Evolutionary conservation across 495 filamentous ascomycete genomes (phyloP), one percentile per base, ranked within the genome.

Genomic region (Aspergillus wentii): DNA sequence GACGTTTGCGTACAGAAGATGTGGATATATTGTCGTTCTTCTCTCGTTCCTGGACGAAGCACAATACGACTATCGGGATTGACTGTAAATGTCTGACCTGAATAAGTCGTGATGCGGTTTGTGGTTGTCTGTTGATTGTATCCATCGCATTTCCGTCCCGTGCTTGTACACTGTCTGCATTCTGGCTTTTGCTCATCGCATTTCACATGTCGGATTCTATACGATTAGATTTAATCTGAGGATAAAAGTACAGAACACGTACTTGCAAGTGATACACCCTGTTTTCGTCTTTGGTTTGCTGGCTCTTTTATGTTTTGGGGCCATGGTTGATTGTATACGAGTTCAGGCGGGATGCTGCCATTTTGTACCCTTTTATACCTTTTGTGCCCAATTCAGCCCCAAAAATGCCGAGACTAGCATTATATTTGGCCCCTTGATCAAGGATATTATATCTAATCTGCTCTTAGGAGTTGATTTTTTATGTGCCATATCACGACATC

Each of bases 141-240:
- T 13, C 44, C 49, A 14, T 54, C 50, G 29, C 50, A 54, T 15
- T 35, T 47, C 3, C 43, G 34, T 0, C 46, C 46, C 0, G 50
- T 40, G 3, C 19, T 19, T 18, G 39, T 13, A 28, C 50, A 82
- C 26, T 73, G 71, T n/a, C 52, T 52, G 43, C 77, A 82, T 11
- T 57, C 48, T 6, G 79, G 78, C 35, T 74, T 75, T 40, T 50
- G 57, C 52, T 82, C 79, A 58, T 75, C 79, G 61, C 79, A 82
- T 58, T 82, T 82, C 22, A 82, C 74, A 43, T 76, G 69, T 40
- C 79, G 68, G 40, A 67, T 68, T 46, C 78, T 80, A 22, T 33
- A 15, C 8, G 0, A 0, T 38, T n/a, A 25, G 10, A 22, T 9
- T 26, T 5, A 33, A 8, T 30, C 15, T 33, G 5, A 8, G 6